Conservation (phyloP, 2,329 filamentous ascomycete genomes). For the Fusarium sp. region DNA sequence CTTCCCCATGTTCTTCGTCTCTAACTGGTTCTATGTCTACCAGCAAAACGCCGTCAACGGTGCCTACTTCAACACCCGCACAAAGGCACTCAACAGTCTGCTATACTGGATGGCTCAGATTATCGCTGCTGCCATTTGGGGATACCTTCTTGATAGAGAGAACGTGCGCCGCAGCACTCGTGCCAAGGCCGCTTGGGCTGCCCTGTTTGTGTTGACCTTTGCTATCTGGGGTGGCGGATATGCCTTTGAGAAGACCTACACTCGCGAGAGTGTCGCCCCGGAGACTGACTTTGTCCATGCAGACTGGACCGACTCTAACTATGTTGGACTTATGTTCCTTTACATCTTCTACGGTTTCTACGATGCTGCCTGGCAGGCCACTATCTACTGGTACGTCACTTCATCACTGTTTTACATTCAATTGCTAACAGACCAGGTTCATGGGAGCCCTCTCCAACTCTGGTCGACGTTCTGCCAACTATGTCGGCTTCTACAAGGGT, state of each 20-base stretch:
- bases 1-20: conserved; percentile 86
- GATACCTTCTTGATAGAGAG: conserved; percentile 75
- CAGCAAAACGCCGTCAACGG: conserved; percentile 81
- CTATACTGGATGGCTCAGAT: conserved; percentile 82
- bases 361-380: conserved; percentile 91
- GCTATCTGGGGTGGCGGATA: conserved; percentile 87
- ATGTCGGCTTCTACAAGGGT: conserved; percentile 90
- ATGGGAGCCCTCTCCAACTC: conserved; percentile 97
- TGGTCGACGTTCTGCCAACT: conserved; percentile 89
- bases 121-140: conserved; percentile 80
- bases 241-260: conserved; percentile 70
- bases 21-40: conserved; percentile 88
- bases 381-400: conserved; percentile 86
- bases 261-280: conserved; percentile 35
- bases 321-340: conserved; percentile 84
- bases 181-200: conserved; percentile 73
- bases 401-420: conserved; percentile 35
- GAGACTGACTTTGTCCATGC: conserved; percentile 18
- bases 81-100: conserved; percentile 78
- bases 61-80: conserved; percentile 79
- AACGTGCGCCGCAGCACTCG: conserved; percentile 72
- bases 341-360: conserved; percentile 93
- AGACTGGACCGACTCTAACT: conserved; percentile 77
- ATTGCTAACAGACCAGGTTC: conserved; percentile 67
- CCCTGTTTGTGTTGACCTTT: conserved; percentile 78